phyloP scores from a whole-genome alignment of 208 protist species.

The Crithidia bombi region DNA sequence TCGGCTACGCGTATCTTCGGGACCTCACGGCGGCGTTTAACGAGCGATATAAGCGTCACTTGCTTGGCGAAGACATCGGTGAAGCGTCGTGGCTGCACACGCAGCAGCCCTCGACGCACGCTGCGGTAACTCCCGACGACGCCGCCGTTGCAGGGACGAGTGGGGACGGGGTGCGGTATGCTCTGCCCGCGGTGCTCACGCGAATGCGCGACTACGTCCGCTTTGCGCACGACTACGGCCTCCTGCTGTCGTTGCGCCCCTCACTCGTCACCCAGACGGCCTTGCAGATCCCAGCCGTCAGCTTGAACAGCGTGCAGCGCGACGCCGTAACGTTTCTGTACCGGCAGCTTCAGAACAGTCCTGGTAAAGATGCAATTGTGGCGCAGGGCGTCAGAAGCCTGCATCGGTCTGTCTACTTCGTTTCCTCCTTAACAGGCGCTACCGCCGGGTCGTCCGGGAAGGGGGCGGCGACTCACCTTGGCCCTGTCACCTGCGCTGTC shows the following conservation, averaged over 20 bases:
- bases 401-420: constrained; percentile 18
- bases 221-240: constrained; percentile 70
- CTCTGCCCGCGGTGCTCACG: constrained; percentile 34
- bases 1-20: constrained; percentile 70
- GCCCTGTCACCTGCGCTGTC: constrained; percentile 40
- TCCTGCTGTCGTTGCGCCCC: constrained; percentile 53
- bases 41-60: constrained; percentile 55
- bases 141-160: background rate
- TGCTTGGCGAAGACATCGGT: constrained; percentile 47
- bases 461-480: constrained; percentile 44
- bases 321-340: constrained; percentile 37
- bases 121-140: background rate
- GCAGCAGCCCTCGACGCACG: background rate
- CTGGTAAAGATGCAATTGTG: no score
- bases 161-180: background rate
- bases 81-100: constrained; percentile 20
- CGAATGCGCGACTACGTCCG: constrained; percentile 77
- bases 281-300: constrained; percentile 39
- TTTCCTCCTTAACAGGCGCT: background rate
- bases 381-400: background rate
- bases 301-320: constrained; percentile 27
- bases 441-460: background rate
- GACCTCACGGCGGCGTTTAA: constrained; percentile 78
- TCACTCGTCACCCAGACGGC: constrained; percentile 60
- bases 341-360: constrained; percentile 22